A percentile compares a stretch with the other conserved stretches of the same genome.
These are phyloP conservation scores for Plantago elongata DNA, from an alignment of 257 asterid species.

Conservation along the genomic window DNA sequence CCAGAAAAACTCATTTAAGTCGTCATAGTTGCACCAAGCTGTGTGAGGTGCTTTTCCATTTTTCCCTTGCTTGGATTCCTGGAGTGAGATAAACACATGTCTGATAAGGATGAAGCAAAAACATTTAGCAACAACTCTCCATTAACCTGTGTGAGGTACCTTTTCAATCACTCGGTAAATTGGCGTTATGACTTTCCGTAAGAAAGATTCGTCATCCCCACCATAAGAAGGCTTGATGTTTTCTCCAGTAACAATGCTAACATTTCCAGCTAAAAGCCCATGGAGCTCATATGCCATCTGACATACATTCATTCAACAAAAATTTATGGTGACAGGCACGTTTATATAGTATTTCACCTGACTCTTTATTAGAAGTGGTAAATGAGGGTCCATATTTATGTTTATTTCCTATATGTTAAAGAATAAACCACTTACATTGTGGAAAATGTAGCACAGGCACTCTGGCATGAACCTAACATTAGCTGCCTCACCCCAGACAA, in stretches of 20 bases:
- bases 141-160: slow-evolving; percentile 40
- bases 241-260: slow-evolving; percentile 97
- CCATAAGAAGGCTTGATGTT: slow-evolving; percentile 97
- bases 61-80: slow-evolving; percentile 78
- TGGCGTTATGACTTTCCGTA: slow-evolving; percentile 83
- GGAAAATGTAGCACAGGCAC: slow-evolving; percentile 97
- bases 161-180: slow-evolving; percentile 82
- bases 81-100: slow-evolving; percentile 26
- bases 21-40: slow-evolving; percentile 97
- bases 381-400: neutral
- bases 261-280: slow-evolving; percentile 98
- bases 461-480: slow-evolving; percentile 96
- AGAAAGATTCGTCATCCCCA: slow-evolving; percentile 88
- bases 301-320: slow-evolving; percentile 15
- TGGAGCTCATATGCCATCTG: slow-evolving; percentile 99
- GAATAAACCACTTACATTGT: slow-evolving; percentile 61
- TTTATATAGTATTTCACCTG: too few species aligned
- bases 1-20: slow-evolving; percentile 94
- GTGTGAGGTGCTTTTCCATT: slow-evolving; percentile 89
- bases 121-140: slow-evolving; percentile 6
- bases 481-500: slow-evolving; percentile 99
- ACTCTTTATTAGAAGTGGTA: too few species aligned
- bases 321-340: slow-evolving; percentile 1
- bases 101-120: slow-evolving; percentile 19
- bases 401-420: slow-evolving; percentile 14